Evolutionary conservation across 495 filamentous ascomycete genomes (phyloP), one percentile per base, ranked within the genome.

Genomic region (Jackrogersella multiformis): DNA sequence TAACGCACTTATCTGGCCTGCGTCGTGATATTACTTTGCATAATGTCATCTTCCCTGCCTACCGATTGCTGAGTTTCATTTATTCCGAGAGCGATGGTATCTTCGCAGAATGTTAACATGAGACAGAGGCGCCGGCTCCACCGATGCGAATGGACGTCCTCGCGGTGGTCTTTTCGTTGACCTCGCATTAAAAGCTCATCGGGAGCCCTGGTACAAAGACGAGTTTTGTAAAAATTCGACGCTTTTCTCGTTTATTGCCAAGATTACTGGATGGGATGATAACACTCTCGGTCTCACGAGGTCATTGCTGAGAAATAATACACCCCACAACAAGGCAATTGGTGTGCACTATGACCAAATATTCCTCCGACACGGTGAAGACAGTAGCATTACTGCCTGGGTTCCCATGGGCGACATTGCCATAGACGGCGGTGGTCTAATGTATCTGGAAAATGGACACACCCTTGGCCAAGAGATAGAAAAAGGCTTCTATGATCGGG

Each of bases 301-400:
- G 16, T 68, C 82, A 0, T 66, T 88, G 20, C 66, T 89, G 58
- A 73, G 88, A 24, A 86, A 88, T 65, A 88, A 88, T 60, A 80
- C 85, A 12, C 88, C 87, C 4, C 79, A 82, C 1, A 82, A 81
- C 7, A 80, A 85, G 66, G 83, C 86, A 0, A 89, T 86, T 55
- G 86, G 84, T 0, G 84, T 89, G 0, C 88, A 89, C 66, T 89
- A 89, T 66, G 87, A 90, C 66, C 86, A 88, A 71, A 86, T 88
- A 24, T 90, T 89, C 73, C 74, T 90, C n/a, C 72, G 87, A 1
- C 69, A 84, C 61, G 87, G 86, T 0, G 83, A 85, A 26, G 79
- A 84, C 5, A 85, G 82, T 1, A 81, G 78, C 61, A 65, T 89
- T 5, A 90, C 87, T 15, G 86, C 86, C 4, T 90, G 87, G 88